Evolutionary conservation across 2,329 filamentous ascomycete species (phyloP), one percentile per base, ranked within the genome.

Genomic region (Talaromyces sp.): DNA sequence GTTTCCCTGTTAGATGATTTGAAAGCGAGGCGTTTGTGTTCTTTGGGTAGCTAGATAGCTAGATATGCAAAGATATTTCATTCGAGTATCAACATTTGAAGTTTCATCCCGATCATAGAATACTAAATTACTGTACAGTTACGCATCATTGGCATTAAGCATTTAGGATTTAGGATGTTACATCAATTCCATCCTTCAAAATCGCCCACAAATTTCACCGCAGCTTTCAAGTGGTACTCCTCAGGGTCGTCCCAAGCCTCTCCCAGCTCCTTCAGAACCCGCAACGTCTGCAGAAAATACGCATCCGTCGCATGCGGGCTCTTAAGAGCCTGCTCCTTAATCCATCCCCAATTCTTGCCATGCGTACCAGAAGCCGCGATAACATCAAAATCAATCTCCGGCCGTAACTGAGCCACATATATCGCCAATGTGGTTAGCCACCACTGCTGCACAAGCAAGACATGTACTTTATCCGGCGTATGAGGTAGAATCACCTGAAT

Each of bases 261-360:
- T 8, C 75, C 74, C 19, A 71, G 64, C 45, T 74, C 73, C 43
- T 67, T 72, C 50, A 74, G 66, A 2, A 91, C 87, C 50, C 92
- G 86, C 61, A 93, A 80, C 16, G 85, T 90, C 89, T 97, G 96
- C 37, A 98, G 88, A 73, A 88, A 97, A 78, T 96, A 91, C 19
- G 91, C 85, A 78, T 98, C 92, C 1, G 85, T 87, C 10, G 86
- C 82, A 79, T 88, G 87, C 60, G 85, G 76, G 10, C 89, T 89
- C 62, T 86, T 87, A 19, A 97, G 73, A 2, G 90, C 92, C 77
- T 87, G 85, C 61, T 90, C 80, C 61, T 89, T 84, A 5, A 94
- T 89, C 76, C 90, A 91, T 6, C 86, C 85, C 95, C 95, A 99
- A 59, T 86, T 83, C 71, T 88, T 87, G 1, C 82, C 85, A 45